Percentiles rank a stretch among this genome's conserved stretches.
These are phyloP conservation scores for Boletus hoseneyae DNA, from an alignment of 1,284 basidiomycete species.

Conservation along the genomic window DNA sequence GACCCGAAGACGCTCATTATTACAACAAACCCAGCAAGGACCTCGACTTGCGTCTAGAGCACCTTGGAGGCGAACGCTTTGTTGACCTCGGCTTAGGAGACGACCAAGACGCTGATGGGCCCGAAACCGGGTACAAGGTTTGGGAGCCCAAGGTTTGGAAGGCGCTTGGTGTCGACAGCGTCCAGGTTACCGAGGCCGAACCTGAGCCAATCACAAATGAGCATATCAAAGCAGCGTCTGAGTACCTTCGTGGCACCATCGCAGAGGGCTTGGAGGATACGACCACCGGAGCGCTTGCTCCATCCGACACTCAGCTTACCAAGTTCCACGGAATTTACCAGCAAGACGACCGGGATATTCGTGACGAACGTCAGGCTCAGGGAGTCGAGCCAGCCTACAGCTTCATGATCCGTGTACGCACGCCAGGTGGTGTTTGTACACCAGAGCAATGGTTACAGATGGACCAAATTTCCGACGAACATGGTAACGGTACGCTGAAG, in stretches of 20 bases:
- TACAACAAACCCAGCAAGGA: conserved; percentile 98
- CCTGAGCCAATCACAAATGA: conserved; percentile 98
- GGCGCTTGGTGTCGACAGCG: conserved; percentile 85
- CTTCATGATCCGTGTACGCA: conserved; percentile 98
- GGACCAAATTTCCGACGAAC: conserved; percentile 94
- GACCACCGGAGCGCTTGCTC: conserved; percentile 85
- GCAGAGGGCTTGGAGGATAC: conserved; percentile 86
- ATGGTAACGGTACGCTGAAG: conserved; percentile 94
- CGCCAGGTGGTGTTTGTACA: conserved; percentile 93
- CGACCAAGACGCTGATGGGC: conserved; percentile 96
- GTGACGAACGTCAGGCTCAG: conserved; percentile 91
- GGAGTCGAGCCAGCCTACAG: conserved; percentile 95
- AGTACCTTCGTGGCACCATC: conserved; percentile 95
- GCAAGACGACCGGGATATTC: conserved; percentile 97
- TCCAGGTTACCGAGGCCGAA: conserved; percentile 90
- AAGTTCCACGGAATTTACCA: conserved; percentile 99
- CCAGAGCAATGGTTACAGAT: conserved; percentile 94
- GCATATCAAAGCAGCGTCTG: conserved; percentile 98
- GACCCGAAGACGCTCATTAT: conserved; percentile 93
- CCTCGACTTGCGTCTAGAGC: conserved; percentile 74
- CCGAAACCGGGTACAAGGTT: conserved; percentile 92
- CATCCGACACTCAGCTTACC: conserved; percentile 91
- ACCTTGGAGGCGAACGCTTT: conserved; percentile 74
- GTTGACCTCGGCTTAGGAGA: conserved; percentile 85
- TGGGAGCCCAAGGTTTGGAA: conserved; percentile 97